Evolutionary conservation across 345 rosid species (phyloP), one percentile per base, ranked within the genome.

Genomic region (Crucihimalaya himalaica): DNA sequence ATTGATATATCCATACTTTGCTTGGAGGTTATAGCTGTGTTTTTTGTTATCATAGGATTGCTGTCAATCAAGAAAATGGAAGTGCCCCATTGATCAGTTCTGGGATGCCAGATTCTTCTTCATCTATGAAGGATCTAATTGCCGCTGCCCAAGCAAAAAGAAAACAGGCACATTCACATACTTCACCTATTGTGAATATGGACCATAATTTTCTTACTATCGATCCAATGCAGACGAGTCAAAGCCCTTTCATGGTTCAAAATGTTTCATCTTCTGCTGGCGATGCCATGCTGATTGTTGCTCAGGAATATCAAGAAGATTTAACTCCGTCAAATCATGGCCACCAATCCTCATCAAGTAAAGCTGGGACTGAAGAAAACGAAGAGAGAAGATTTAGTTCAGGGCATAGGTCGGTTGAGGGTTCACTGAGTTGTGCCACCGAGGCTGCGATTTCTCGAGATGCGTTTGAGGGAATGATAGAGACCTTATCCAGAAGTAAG

Each of bases 381-480:
- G 91, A 87, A 81, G 99, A 86, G 76, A 86, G 76, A 78, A 82
- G 88, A 77, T 80, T 80, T 72, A 82, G 86, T 79, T 85, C 89
- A 16, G 91, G 83, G 60, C 80, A 71, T 54, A 79, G 79, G 77
- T 82, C 76, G 68, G 80, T 80, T 70, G 91, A 88, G 64, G 88
- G 88, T 55, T 88, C 98, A 35, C 77, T 89, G 42, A 90, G 92
- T 83, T 89, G 92, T 72, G 89, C 79, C 61, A 92, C 92, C 62
- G 99, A 95, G 79, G 97, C 97, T 64, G 96, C 93, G 65, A 96
- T 92, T 77, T 86, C 97, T 56, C 89, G 97, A 59, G 99, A 95
- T 83, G 87, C 97, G 68, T 90, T 95, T 81, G 99, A 95, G 83
- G 99, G 98, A 71, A 95, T 95, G 99, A 83, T 92, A 75, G 99